A percentile compares a stretch with the other conserved stretches of the same genome.
These are phyloP conservation scores for Tuber microsphaerosporum DNA, from an alignment of 495 filamentous ascomycete species.

Conservation along the genomic window DNA sequence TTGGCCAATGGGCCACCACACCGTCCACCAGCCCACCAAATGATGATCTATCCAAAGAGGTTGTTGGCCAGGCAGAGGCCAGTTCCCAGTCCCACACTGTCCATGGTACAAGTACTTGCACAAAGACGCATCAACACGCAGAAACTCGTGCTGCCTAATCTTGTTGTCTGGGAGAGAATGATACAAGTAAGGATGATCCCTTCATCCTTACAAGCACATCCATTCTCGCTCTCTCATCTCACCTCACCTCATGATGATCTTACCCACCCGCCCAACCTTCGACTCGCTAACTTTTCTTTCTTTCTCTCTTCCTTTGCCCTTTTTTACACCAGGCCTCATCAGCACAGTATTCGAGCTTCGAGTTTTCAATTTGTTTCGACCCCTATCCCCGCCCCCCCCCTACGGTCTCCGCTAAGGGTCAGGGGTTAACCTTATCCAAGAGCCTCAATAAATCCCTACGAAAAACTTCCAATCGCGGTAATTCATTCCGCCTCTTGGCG, in stretches of 20 bases:
- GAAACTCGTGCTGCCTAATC: background rate
- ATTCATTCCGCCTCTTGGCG: background rate
- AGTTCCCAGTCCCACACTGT: background rate
- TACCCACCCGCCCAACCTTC: background rate
- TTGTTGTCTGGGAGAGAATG: background rate
- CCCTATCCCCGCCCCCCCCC: background rate
- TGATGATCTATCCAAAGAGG: background rate
- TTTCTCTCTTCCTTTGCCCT: background rate
- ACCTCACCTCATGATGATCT: background rate
- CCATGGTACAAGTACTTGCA: background rate
- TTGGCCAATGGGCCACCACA: background rate
- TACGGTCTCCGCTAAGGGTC: background rate
- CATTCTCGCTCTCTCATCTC: background rate
- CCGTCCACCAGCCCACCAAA: no score
- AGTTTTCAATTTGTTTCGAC: background rate
- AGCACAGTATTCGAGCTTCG: background rate
- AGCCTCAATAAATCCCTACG: background rate
- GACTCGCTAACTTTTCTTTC: background rate
- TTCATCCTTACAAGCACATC: constrained; percentile 4
- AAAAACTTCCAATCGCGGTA: background rate
- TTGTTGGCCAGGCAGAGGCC: background rate
- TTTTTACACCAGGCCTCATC: background rate
- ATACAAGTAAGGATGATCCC: background rate
- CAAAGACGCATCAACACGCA: background rate
- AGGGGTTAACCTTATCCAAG: constrained; percentile 4